These are phyloP conservation scores for Acacia melanoxylon DNA, from an alignment of 306 rosid species.

Conservation along the genomic window DNA sequence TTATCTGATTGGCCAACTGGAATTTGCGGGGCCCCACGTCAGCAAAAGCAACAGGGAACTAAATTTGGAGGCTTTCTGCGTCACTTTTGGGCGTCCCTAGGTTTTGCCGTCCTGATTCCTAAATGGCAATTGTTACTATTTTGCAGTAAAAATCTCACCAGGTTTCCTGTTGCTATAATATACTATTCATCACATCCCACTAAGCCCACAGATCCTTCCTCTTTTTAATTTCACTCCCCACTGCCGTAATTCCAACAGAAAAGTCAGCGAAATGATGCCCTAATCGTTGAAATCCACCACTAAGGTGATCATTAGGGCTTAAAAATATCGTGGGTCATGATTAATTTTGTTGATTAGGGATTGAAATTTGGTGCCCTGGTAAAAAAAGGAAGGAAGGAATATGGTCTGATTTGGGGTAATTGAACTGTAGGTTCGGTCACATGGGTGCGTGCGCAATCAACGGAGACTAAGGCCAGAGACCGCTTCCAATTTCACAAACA, in stretches of 20 bases:
- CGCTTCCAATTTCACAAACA: slow-evolving; percentile 56
- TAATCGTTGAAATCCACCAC: neutral
- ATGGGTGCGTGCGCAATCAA: slow-evolving; percentile 50
- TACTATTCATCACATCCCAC: neutral
- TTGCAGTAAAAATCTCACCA: slow-evolving; percentile 19
- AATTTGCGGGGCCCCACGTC: slow-evolving; percentile 36
- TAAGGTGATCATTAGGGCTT: neutral
- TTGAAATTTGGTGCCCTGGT: neutral
- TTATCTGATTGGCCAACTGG: slow-evolving; percentile 31
- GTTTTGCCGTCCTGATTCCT: slow-evolving; percentile 27
- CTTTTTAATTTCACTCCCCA: neutral
- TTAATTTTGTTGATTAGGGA: slow-evolving; percentile 6
- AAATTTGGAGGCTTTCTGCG: slow-evolving; percentile 25
- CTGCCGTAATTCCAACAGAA: neutral
- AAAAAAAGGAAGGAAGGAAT: neutral
- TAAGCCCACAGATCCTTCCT: neutral
- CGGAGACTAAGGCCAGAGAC: slow-evolving; percentile 36
- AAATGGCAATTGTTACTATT: neutral
- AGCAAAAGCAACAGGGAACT: slow-evolving; percentile 43
- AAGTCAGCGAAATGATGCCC: neutral
- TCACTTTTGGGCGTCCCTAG: slow-evolving; percentile 26
- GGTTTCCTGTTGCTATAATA: slow-evolving; percentile 23
- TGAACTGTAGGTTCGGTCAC: slow-evolving; percentile 23
- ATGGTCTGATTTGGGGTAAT: neutral
- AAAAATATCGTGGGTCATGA: neutral